phyloP scores from a whole-genome alignment of 2,329 filamentous ascomycete genomes.

The Orbilia javanica region DNA sequence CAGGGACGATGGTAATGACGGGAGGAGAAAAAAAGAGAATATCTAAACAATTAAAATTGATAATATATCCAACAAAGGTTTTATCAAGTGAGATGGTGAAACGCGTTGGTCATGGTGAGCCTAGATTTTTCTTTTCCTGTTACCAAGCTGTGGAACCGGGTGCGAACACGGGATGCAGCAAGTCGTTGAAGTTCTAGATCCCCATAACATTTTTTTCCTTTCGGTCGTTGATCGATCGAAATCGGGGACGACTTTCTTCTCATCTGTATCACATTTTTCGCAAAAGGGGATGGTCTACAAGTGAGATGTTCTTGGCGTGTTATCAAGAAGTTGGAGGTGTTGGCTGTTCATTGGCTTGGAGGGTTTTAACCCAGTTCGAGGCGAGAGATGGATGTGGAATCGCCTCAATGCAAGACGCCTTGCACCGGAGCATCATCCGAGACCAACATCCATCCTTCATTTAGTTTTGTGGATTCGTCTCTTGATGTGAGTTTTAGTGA shows the following conservation, averaged over 20 bases:
- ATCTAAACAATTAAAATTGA: slow-evolving; percentile 25
- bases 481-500: neutral
- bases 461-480: neutral
- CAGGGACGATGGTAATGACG: slow-evolving; percentile 6
- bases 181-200: slow-evolving; percentile 53
- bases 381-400: slow-evolving; percentile 49
- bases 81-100: slow-evolving; percentile 48
- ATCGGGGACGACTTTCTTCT: slow-evolving; percentile 14
- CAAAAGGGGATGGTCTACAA: slow-evolving; percentile 29
- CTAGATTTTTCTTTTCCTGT: slow-evolving; percentile 54
- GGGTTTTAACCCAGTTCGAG: slow-evolving; percentile 31
- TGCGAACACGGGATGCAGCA: slow-evolving; percentile 55
- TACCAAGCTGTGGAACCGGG: slow-evolving; percentile 55
- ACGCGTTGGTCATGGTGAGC: slow-evolving; percentile 56
- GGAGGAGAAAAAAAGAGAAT: too few relatives aligned
- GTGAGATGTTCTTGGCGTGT: slow-evolving; percentile 52
- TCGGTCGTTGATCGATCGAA: slow-evolving; percentile 51
- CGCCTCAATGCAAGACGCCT: slow-evolving; percentile 39
- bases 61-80: slow-evolving; percentile 51
- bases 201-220: slow-evolving; percentile 29
- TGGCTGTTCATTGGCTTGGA: slow-evolving; percentile 52
- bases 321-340: slow-evolving; percentile 52
- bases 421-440: slow-evolving; percentile 50
- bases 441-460: slow-evolving; percentile 3
- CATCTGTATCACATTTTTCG: slow-evolving; percentile 53